phyloP scores from a whole-genome alignment of 257 asterid genomes.

The Sherardia arvensis region DNA sequence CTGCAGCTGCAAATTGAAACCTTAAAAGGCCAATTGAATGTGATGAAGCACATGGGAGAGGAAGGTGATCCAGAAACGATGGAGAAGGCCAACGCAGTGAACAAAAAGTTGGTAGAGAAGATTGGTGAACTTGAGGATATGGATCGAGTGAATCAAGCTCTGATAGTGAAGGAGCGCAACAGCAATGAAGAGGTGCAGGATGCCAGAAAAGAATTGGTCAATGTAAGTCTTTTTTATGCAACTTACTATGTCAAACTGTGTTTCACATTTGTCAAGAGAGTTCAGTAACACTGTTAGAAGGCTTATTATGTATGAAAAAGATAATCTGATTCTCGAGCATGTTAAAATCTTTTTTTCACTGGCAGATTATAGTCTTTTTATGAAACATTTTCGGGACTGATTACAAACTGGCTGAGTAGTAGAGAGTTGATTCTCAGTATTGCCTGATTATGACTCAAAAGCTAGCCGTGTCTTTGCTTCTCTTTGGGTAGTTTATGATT shows the following conservation, averaged over 20 bases:
- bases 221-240: constrained; percentile 39
- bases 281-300: background rate
- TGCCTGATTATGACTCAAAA: background rate
- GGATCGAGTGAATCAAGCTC: constrained; percentile 49
- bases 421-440: background rate
- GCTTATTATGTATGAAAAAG: background rate
- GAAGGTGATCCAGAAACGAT: constrained; percentile 63
- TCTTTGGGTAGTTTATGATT: background rate
- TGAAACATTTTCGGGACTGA: background rate
- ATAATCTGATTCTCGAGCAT: background rate
- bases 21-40: constrained; percentile 57
- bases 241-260: background rate
- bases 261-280: background rate
- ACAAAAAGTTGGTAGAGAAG: constrained; percentile 61
- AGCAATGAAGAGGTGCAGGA: constrained; percentile 84
- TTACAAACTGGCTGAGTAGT: background rate
- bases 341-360: background rate
- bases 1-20: constrained; percentile 67
- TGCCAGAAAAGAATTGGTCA: constrained; percentile 81
- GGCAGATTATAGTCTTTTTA: background rate
- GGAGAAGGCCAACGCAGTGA: constrained; percentile 41
- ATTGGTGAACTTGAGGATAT: constrained; percentile 62
- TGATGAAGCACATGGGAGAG: constrained; percentile 57
- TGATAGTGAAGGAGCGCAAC: constrained; percentile 66
- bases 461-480: background rate